These are phyloP conservation scores for Colletotrichum theobromicola DNA, from an alignment of 2,329 filamentous ascomycete species.

Conservation along the genomic window DNA sequence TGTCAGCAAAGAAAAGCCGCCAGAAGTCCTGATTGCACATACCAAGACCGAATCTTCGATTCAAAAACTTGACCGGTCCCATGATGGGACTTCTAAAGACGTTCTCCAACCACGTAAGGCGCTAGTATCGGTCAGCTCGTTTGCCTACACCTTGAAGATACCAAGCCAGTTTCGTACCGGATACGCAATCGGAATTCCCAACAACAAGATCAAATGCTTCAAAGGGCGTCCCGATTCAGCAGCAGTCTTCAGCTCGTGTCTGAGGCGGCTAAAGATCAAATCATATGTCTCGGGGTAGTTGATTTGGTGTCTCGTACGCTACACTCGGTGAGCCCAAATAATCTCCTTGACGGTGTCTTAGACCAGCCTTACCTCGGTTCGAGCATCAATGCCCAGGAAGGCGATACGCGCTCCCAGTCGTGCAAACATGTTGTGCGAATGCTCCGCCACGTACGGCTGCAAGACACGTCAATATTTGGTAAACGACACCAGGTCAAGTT, in stretches of 20 bases:
- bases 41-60: constrained; percentile 85
- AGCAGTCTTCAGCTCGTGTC: constrained; percentile 73
- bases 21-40: constrained; percentile 23
- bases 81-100: constrained; percentile 86
- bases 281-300: constrained; percentile 95
- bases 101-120: constrained; percentile 96
- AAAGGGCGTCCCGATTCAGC: constrained; percentile 75
- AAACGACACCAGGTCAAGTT: constrained; percentile 63
- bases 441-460: constrained; percentile 87
- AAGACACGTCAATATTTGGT: constrained; percentile 39
- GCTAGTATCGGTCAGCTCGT: constrained; percentile 44
- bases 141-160: neutral
- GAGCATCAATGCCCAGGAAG: constrained; percentile 88
- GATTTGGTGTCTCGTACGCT: constrained; percentile 88
- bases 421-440: constrained; percentile 86
- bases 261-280: constrained; percentile 77
- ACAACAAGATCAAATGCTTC: constrained; percentile 84
- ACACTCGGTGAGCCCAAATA: neutral
- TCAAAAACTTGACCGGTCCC: constrained; percentile 85
- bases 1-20: constrained; percentile 14
- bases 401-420: constrained; percentile 82
- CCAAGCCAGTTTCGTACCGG: constrained; percentile 61
- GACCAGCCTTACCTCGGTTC: constrained; percentile 71
- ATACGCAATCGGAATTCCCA: constrained; percentile 88
- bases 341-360: neutral